Percentiles rank a stretch among this genome's conserved stretches.
Evolutionary conservation across 2,329 filamentous ascomycete genomes (phyloP).

Genomic region (Falciphora oryzae): DNA sequence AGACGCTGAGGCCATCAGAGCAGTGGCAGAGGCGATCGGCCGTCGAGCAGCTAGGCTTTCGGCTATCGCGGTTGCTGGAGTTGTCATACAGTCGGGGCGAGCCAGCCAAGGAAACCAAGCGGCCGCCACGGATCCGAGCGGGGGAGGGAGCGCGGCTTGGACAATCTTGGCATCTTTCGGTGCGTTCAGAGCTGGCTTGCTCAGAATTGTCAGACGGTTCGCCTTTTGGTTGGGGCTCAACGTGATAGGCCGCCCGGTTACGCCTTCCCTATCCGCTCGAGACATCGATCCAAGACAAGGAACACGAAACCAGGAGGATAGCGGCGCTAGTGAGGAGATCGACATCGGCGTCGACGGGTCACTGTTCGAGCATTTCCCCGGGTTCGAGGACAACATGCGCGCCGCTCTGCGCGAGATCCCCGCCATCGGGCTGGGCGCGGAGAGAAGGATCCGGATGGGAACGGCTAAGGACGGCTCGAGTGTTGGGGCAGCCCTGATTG

Average conservation of each 20-base stretch:
- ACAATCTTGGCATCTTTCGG: background rate
- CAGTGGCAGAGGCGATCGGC: constrained; percentile 74
- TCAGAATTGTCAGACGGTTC: background rate
- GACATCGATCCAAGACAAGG: background rate
- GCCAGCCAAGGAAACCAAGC: background rate
- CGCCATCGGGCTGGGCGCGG: constrained; percentile 68
- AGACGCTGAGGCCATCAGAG: constrained; percentile 80
- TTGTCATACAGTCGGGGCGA: constrained; percentile 74
- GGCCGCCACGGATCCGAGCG: too few species aligned
- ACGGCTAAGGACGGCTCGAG: constrained; percentile 94
- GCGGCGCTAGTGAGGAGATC: constrained; percentile 25
- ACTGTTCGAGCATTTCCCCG: constrained; percentile 90
- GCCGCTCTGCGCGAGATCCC: constrained; percentile 71
- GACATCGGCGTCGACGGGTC: constrained; percentile 93
- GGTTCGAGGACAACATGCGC: constrained; percentile 81
- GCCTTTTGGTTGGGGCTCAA: background rate
- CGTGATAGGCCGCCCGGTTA: background rate
- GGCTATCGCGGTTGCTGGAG: constrained; percentile 78
- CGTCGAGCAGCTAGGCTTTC: constrained; percentile 84
- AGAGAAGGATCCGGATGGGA: constrained; percentile 82
- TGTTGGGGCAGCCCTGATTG: constrained; percentile 88
- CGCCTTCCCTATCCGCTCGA: background rate
- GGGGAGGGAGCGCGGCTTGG: background rate
- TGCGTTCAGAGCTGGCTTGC: background rate
- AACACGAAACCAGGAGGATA: background rate